These are phyloP conservation scores for Dioscorea dumetorum DNA, from an alignment of 106 monocot genomes.

Conservation along the genomic window DNA sequence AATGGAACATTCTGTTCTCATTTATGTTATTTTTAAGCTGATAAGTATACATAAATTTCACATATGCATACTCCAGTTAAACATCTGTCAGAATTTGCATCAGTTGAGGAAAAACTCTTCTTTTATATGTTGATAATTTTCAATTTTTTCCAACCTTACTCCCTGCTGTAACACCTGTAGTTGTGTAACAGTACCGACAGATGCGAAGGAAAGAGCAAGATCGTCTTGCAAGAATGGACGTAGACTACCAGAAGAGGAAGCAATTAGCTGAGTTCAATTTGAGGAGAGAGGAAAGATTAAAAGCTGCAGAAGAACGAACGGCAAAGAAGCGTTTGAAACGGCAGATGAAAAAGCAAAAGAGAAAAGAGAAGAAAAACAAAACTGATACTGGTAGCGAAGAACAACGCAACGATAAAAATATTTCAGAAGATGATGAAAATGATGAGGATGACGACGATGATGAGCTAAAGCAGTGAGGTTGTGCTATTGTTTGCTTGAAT, in stretches of 20 bases:
- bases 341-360: slow-evolving; percentile 77
- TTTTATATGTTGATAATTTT: too few relatives aligned
- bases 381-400: slow-evolving; percentile 19
- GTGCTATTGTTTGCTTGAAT: too few relatives aligned
- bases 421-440: slow-evolving; percentile 20
- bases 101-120: too few relatives aligned
- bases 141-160: too few relatives aligned
- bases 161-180: not conserved
- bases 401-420: slow-evolving; percentile 20
- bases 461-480: slow-evolving; percentile 4
- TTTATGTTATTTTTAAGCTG: too few relatives aligned
- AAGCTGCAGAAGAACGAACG: slow-evolving; percentile 78
- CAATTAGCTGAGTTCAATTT: slow-evolving; percentile 75
- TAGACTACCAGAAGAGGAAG: slow-evolving; percentile 76
- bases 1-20: too few relatives aligned
- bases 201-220: slow-evolving; percentile 96
- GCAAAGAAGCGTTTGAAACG: slow-evolving; percentile 86
- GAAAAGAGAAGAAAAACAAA: slow-evolving; percentile 60
- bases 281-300: slow-evolving; percentile 81
- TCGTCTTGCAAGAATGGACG: slow-evolving; percentile 77
- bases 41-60: too few relatives aligned
- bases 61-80: too few relatives aligned
- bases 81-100: too few relatives aligned
- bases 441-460: slow-evolving; percentile 1
- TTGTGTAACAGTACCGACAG: slow-evolving; percentile 78